A percentile compares a stretch with the other conserved stretches of the same genome.
Conservation (phyloP, 1,139 yeast genomes). For the Blastobotrys aristatus region DNA sequence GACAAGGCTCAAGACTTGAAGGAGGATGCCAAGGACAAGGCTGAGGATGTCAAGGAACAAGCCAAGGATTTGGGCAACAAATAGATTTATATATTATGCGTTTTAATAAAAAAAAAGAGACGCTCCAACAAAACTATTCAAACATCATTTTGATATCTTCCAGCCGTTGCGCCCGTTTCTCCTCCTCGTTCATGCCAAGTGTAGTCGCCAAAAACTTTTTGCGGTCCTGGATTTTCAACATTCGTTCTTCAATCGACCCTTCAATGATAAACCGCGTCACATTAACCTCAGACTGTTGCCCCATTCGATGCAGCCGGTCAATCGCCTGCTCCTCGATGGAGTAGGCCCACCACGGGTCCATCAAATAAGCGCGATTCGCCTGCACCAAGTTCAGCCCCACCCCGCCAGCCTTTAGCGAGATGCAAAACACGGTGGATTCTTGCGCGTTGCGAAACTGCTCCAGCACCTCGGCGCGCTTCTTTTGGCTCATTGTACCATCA, state of each 20-base stretch:
- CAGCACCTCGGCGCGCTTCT: slow-evolving; percentile 59
- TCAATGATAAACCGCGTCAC: slow-evolving; percentile 78
- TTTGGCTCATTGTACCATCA: slow-evolving; percentile 73
- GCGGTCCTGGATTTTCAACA: slow-evolving; percentile 81
- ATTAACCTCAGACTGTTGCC: slow-evolving; percentile 68
- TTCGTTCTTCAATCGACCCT: slow-evolving; percentile 83
- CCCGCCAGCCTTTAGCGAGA: slow-evolving; percentile 91
- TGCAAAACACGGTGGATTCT: slow-evolving; percentile 52
- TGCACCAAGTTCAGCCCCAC: slow-evolving; percentile 87
- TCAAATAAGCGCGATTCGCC: slow-evolving; percentile 81
- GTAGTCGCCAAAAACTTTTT: slow-evolving; percentile 84
- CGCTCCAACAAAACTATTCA: slow-evolving; percentile 37
- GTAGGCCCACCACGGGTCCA: slow-evolving; percentile 99
- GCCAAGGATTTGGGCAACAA: slow-evolving; percentile 4
- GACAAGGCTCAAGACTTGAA: slow-evolving; percentile 7
- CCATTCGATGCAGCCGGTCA: slow-evolving; percentile 89
- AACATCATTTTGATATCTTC: slow-evolving; percentile 80
- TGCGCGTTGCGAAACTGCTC: slow-evolving; percentile 45
- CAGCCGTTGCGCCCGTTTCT: slow-evolving; percentile 63
- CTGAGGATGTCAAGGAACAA: slow-evolving; percentile 10
- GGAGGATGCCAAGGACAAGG: neutral
- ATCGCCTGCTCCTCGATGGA: slow-evolving; percentile 94
- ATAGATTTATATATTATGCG: neutral
- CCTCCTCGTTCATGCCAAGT: slow-evolving; percentile 72
- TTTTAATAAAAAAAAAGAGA: neutral